Evolutionary conservation across 306 rosid species (phyloP).

Genomic region (Inga leiocalycina): DNA sequence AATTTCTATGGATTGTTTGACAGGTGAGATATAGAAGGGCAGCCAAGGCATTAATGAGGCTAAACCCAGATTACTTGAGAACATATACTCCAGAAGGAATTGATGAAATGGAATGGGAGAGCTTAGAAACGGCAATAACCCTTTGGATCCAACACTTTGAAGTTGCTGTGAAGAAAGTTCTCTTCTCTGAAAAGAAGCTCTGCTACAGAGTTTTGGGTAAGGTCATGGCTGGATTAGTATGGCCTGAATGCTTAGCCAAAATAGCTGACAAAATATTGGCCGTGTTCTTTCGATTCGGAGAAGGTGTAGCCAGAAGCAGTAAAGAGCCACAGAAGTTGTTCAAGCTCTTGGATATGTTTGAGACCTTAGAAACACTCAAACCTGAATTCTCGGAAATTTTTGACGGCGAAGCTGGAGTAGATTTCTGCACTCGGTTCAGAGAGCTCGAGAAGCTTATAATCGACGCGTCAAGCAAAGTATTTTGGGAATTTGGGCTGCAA

Average conservation of each 20-base stretch:
- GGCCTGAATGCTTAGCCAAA: conserved; percentile 82
- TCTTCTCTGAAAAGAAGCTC: conserved; percentile 71
- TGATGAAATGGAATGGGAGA: conserved; percentile 87
- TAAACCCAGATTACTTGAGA: conserved; percentile 78
- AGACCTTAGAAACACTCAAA: conserved; percentile 61
- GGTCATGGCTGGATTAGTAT: conserved; percentile 67
- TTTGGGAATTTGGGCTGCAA: conserved; percentile 85
- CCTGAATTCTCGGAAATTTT: conserved; percentile 53
- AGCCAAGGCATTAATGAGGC: conserved; percentile 84
- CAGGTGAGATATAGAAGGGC: conserved; percentile 88
- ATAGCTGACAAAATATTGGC: conserved; percentile 95
- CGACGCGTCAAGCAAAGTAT: conserved; percentile 77
- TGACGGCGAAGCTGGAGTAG: conserved; percentile 64
- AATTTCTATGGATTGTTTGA: neutral
- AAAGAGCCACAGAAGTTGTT: conserved; percentile 90
- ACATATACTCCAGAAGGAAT: conserved; percentile 74
- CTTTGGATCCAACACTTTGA: conserved; percentile 83
- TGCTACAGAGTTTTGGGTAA: conserved; percentile 60
- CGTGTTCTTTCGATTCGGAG: conserved; percentile 87
- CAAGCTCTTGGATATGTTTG: conserved; percentile 84
- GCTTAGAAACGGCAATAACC: conserved; percentile 66
- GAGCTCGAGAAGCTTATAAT: conserved; percentile 79
- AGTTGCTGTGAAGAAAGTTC: conserved; percentile 66
- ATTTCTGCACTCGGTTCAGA: conserved; percentile 64
- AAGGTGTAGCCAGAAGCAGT: conserved; percentile 75